A percentile compares a stretch with the other conserved stretches of the same genome.
Conservation (phyloP, 257 asterid genomes). For the Lithospermum erythrorhizon region DNA sequence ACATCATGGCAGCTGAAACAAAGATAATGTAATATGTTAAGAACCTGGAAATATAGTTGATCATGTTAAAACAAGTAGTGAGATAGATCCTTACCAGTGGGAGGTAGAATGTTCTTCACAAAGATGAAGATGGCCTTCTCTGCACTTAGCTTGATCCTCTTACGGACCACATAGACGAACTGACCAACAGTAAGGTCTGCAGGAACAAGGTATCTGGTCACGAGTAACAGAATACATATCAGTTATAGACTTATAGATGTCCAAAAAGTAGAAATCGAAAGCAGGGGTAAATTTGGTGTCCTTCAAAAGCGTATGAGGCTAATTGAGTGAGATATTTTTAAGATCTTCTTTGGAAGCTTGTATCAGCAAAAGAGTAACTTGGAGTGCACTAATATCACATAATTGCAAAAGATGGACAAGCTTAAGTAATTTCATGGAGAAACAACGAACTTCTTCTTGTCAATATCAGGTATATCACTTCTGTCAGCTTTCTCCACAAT, state of each 20-base stretch:
- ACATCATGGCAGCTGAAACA: neutral
- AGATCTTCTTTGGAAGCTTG: too few relatives aligned
- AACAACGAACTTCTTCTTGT: slow-evolving; percentile 25
- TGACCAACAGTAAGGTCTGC: slow-evolving; percentile 40
- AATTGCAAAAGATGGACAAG: too few relatives aligned
- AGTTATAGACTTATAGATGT: too few relatives aligned
- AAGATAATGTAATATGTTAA: neutral
- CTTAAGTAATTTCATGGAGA: too few relatives aligned
- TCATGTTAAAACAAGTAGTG: neutral
- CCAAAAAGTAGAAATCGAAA: neutral
- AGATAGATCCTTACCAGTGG: slow-evolving; percentile 19
- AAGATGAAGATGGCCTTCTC: slow-evolving; percentile 39
- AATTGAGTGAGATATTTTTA: too few relatives aligned
- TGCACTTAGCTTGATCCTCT: slow-evolving; percentile 32
- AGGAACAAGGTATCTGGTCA: slow-evolving; percentile 31
- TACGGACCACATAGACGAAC: slow-evolving; percentile 37
- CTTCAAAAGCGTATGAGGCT: too few relatives aligned
- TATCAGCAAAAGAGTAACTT: too few relatives aligned
- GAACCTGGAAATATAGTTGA: neutral
- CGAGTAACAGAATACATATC: neutral
- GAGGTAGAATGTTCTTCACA: slow-evolving; percentile 30
- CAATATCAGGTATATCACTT: slow-evolving; percentile 34
- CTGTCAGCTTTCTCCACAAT: slow-evolving; percentile 34
- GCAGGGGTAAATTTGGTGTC: neutral
- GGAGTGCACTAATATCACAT: too few relatives aligned